Conservation (phyloP, 805 yeast species). For the Metschnikowia drakensbergensis region DNA sequence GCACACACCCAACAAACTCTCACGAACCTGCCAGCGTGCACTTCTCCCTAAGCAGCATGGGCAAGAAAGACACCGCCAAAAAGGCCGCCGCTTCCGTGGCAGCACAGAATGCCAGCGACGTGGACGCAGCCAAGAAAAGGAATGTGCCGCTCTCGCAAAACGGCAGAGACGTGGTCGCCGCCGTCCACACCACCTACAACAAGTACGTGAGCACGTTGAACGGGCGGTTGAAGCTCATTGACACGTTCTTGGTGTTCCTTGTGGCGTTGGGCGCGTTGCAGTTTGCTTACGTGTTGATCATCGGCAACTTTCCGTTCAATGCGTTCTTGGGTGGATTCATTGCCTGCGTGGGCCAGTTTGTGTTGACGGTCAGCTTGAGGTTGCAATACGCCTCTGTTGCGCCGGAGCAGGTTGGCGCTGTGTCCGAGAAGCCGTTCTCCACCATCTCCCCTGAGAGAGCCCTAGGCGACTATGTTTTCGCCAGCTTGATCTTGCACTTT, state of each 20-base stretch:
- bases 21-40: constrained; percentile 1
- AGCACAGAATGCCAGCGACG: background rate
- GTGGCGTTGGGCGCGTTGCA: constrained; percentile 75
- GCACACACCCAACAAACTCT: background rate
- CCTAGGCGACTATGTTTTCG: constrained; percentile 83
- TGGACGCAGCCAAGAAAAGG: constrained; percentile 4
- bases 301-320: constrained; percentile 94
- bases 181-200: constrained; percentile 32
- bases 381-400: constrained; percentile 49
- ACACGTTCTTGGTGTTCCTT: constrained; percentile 68
- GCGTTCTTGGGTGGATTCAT: constrained; percentile 93
- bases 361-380: constrained; percentile 76
- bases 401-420: background rate
- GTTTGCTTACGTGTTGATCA: constrained; percentile 67
- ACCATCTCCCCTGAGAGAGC: constrained; percentile 49
- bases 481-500: constrained; percentile 85
- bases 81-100: constrained; percentile 18
- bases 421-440: constrained; percentile 5
- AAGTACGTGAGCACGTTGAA: constrained; percentile 35
- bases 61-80: constrained; percentile 25
- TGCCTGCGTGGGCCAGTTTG: constrained; percentile 93
- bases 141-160: constrained; percentile 10
- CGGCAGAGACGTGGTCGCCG: constrained; percentile 25
- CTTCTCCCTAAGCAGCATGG: constrained; percentile 23
- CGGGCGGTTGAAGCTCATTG: constrained; percentile 62